These are phyloP conservation scores for Entonaema liquescens DNA, from an alignment of 495 filamentous ascomycete species.

Conservation along the genomic window DNA sequence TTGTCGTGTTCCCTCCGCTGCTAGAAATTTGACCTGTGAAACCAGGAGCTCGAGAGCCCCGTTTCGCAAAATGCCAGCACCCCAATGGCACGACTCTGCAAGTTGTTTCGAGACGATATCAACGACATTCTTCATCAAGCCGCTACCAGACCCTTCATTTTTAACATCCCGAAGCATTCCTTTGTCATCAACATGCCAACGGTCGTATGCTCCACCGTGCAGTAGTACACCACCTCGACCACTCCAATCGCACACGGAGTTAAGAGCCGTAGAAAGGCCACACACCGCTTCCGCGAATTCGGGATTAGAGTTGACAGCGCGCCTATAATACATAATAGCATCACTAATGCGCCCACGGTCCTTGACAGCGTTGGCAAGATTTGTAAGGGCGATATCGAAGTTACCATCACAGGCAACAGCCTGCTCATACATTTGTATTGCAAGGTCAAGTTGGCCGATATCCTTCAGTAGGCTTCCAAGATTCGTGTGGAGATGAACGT, in stretches of 20 bases:
- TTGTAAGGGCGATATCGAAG: constrained; percentile 97
- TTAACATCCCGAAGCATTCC: constrained; percentile 84
- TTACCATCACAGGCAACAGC: constrained; percentile 89
- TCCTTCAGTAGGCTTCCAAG: constrained; percentile 95
- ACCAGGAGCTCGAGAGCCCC: constrained; percentile 53
- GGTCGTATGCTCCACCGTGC: constrained; percentile 76
- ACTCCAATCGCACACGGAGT: constrained; percentile 95
- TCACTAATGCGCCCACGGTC: constrained; percentile 93
- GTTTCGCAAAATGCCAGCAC: constrained; percentile 73
- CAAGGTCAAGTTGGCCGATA: constrained; percentile 88
- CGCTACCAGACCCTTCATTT: constrained; percentile 65
- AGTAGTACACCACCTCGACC: constrained; percentile 86
- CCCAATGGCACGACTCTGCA: constrained; percentile 87
- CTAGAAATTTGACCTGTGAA: constrained; percentile 54
- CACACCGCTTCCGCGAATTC: constrained; percentile 98
- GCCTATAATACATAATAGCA: constrained; percentile 89
- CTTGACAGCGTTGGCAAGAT: constrained; percentile 97
- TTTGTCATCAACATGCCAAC: constrained; percentile 92
- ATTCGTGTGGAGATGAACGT: constrained; percentile 99
- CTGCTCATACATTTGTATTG: constrained; percentile 97
- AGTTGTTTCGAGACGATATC: constrained; percentile 93
- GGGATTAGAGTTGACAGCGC: constrained; percentile 89
- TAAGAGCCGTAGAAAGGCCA: constrained; percentile 93
- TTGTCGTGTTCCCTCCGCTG: constrained; percentile 32
- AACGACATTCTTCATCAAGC: constrained; percentile 96